A percentile compares a stretch with the other conserved stretches of the same genome.
Evolutionary conservation across 73 alveolate species (phyloP).

Genomic region (Paramecium sexaurelia): DNA sequence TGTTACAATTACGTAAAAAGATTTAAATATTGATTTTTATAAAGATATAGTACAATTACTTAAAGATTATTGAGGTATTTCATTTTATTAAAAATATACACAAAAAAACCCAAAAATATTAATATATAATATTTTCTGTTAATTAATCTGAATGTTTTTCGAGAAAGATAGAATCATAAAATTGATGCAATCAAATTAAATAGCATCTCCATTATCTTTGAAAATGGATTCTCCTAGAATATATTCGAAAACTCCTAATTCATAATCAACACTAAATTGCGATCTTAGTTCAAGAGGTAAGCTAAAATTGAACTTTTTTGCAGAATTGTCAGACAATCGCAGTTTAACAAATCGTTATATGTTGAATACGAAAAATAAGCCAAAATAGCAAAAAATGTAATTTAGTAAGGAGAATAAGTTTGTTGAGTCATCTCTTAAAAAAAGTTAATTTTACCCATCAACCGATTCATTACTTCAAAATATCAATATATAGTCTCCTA

Average conservation of each 20-base stretch:
- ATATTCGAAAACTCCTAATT: not conserved
- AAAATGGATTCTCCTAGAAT: slow-evolving; percentile 3
- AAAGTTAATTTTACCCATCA: not conserved
- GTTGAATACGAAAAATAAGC: not conserved
- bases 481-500: not conserved
- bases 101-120: not conserved
- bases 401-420: not conserved
- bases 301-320: not conserved
- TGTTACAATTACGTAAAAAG: not conserved
- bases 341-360: not conserved
- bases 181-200: not conserved
- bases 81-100: not conserved
- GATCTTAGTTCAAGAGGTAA: not conserved
- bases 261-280: not conserved
- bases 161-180: slow-evolving; percentile 4
- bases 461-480: not conserved
- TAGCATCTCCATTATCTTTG: slow-evolving; percentile 2
- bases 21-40: not conserved
- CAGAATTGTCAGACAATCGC: not conserved
- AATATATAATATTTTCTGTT: not conserved
- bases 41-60: not conserved
- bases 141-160: not conserved
- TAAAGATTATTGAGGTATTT: slow-evolving; percentile 31
- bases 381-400: not conserved
- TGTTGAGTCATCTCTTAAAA: not conserved